Conservation (phyloP, 495 filamentous ascomycete species). For the Penicillium cataractarum region DNA sequence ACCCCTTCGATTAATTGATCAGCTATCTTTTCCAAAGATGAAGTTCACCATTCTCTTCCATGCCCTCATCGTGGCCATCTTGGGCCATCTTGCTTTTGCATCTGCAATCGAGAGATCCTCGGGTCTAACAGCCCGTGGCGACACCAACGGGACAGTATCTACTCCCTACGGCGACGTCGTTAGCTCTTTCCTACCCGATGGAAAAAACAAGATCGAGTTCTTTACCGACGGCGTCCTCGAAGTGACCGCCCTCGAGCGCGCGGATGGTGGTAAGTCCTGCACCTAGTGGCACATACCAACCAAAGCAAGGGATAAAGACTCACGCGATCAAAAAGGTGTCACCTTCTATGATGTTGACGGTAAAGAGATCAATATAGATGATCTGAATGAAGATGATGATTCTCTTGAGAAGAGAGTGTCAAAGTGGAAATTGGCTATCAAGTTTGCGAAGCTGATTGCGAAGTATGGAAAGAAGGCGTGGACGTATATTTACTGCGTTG, state of each 20-base stretch:
- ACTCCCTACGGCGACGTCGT: not conserved
- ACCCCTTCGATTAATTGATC: not conserved
- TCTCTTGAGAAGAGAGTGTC: not conserved
- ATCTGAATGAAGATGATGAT: not conserved
- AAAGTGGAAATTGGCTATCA: not conserved
- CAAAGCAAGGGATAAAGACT: not conserved
- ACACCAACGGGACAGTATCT: not conserved
- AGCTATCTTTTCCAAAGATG: not conserved
- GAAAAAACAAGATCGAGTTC: conserved; percentile 3
- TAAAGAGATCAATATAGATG: not conserved
- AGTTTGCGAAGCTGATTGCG: conserved; percentile 2
- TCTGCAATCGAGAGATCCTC: not conserved
- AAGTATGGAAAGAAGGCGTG: conserved; percentile 1
- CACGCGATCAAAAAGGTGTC: not conserved
- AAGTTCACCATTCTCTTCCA: not conserved
- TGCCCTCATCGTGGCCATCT: not conserved
- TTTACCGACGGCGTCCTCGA: not conserved
- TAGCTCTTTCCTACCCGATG: not conserved
- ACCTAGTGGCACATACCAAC: not conserved
- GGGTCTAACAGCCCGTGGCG: not conserved
- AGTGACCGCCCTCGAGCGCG: conserved; percentile 1
- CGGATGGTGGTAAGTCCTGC: not conserved
- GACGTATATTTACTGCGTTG: conserved; percentile 3
- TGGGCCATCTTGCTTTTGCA: not conserved
- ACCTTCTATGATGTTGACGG: conserved; percentile 3